phyloP scores from a whole-genome alignment of 2,329 filamentous ascomycete species.

The Apiospora koreana region DNA sequence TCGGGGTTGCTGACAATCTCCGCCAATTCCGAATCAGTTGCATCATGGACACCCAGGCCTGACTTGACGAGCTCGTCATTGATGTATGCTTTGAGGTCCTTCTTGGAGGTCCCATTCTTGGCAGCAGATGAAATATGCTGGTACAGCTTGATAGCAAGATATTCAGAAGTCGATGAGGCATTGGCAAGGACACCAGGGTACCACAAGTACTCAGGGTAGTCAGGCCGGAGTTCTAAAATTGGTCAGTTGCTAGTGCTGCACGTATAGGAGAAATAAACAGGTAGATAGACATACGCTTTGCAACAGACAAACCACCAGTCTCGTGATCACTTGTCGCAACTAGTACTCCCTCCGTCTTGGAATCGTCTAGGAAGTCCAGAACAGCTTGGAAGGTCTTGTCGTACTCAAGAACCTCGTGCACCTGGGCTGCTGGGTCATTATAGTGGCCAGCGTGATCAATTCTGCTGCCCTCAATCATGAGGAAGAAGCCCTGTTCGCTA shows the following conservation, averaged over 20 bases:
- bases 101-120: conserved; percentile 23
- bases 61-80: conserved; percentile 65
- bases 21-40: conserved; percentile 69
- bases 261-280: conserved; percentile 12
- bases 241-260: conserved; percentile 7
- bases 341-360: conserved; percentile 73
- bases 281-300: conserved; percentile 59
- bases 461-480: conserved; percentile 96
- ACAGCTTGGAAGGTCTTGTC: conserved; percentile 84
- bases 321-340: conserved; percentile 95
- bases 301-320: conserved; percentile 84
- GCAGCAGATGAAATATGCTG: conserved; percentile 52
- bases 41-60: conserved; percentile 77
- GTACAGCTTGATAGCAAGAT: conserved; percentile 64
- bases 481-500: conserved; percentile 91
- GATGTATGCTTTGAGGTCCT: conserved; percentile 61
- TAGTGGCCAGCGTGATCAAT: conserved; percentile 93
- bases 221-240: conserved; percentile 48
- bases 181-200: conserved; percentile 75
- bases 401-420: conserved; percentile 92
- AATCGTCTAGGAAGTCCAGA: conserved; percentile 78
- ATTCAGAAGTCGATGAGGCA: conserved; percentile 77
- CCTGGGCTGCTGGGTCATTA: conserved; percentile 82
- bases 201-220: conserved; percentile 69
- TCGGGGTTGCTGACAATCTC: conserved; percentile 60